These are phyloP conservation scores for Teunomyces atbi DNA, from an alignment of 805 yeast genomes.

Conservation along the genomic window DNA sequence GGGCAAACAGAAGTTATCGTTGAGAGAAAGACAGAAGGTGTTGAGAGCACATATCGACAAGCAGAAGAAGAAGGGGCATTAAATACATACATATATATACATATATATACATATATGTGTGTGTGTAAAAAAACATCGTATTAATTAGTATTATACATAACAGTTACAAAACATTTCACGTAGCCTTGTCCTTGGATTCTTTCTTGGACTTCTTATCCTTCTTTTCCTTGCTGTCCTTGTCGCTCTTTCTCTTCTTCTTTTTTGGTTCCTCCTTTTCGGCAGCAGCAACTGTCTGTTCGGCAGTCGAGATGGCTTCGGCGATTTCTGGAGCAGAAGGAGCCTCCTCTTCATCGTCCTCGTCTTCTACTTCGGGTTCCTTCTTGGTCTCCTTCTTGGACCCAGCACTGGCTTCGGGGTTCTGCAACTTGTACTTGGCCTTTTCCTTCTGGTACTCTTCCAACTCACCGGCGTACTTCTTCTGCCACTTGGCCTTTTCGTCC, in stretches of 20 bases:
- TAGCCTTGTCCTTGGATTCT: background rate
- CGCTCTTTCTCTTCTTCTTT: slow-evolving; percentile 15
- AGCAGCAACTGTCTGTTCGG: slow-evolving; percentile 5
- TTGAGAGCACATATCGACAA: slow-evolving; percentile 82
- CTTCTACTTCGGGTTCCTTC: background rate
- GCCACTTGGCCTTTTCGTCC: slow-evolving; percentile 68
- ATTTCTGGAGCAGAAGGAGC: background rate
- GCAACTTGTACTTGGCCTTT: slow-evolving; percentile 32
- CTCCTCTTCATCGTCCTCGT: background rate
- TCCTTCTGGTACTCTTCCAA: slow-evolving; percentile 34
- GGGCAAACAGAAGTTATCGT: slow-evolving; percentile 87
- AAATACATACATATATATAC: too few species aligned
- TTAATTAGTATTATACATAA: background rate
- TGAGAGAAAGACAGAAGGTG: slow-evolving; percentile 86
- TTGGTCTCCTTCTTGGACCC: background rate
- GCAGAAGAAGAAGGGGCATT: slow-evolving; percentile 85
- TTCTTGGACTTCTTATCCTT: slow-evolving; percentile 15
- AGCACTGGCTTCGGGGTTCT: background rate
- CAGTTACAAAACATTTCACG: background rate
- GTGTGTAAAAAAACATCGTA: slow-evolving; percentile 1
- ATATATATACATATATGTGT: too few species aligned
- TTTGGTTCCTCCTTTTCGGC: slow-evolving; percentile 5
- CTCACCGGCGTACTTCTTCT: slow-evolving; percentile 52
- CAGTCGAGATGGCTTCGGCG: slow-evolving; percentile 3
- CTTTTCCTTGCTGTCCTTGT: slow-evolving; percentile 12